These are phyloP conservation scores for Fomitopsis pinicola DNA, from an alignment of 1,284 basidiomycete species.

Conservation along the genomic window DNA sequence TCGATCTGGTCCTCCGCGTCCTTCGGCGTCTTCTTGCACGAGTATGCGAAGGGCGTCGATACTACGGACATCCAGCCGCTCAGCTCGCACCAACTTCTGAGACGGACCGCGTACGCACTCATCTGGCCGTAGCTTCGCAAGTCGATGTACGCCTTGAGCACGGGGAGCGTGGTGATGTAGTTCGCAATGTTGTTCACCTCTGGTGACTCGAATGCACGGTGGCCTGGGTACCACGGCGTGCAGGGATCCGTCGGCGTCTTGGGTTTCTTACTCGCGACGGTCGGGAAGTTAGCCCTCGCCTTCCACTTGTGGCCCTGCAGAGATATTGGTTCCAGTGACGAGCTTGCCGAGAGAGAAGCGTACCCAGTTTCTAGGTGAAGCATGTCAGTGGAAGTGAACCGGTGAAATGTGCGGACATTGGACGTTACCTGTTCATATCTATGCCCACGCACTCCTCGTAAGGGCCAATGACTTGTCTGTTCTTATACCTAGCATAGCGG, in stretches of 20 bases:
- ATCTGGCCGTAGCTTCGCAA: conserved; percentile 84
- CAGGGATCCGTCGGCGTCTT: conserved; percentile 49
- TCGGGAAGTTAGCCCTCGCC: conserved; percentile 28
- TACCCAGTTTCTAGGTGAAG: conserved; percentile 26
- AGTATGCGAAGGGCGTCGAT: conserved; percentile 72
- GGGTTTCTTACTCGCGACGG: conserved; percentile 16
- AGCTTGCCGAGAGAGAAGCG: background rate
- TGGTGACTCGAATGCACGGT: conserved; percentile 67
- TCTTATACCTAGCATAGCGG: conserved; percentile 63
- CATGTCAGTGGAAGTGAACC: background rate
- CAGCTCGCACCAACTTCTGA: background rate
- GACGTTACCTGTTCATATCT: conserved; percentile 68
- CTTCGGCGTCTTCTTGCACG: conserved; percentile 61
- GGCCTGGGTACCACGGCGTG: conserved; percentile 71
- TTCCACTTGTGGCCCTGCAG: conserved; percentile 62
- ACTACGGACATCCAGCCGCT: conserved; percentile 32
- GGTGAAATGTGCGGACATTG: background rate
- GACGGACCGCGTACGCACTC: conserved; percentile 41
- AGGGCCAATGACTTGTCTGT: conserved; percentile 55
- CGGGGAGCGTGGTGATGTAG: conserved; percentile 55
- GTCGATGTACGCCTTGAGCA: conserved; percentile 65
- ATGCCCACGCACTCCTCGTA: conserved; percentile 60
- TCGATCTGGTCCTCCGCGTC: conserved; percentile 85
- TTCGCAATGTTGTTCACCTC: conserved; percentile 76
- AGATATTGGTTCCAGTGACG: background rate